phyloP scores from a whole-genome alignment of 805 yeast genomes.

The Cyberlindnera xishuangbannaensis region DNA sequence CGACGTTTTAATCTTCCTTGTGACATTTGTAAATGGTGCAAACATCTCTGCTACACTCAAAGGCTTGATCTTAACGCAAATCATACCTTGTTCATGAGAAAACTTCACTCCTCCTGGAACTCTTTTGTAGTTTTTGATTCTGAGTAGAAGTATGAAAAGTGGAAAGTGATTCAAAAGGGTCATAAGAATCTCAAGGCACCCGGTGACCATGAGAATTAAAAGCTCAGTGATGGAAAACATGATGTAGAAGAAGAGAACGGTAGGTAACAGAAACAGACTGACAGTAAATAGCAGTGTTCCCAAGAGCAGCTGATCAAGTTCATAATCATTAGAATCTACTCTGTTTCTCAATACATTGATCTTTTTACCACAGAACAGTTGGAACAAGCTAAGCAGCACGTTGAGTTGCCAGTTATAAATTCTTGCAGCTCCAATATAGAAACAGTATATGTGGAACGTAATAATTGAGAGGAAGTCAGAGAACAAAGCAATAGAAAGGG shows the following conservation, averaged over 20 bases:
- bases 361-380: constrained; percentile 85
- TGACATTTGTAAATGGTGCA: constrained; percentile 38
- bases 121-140: constrained; percentile 72
- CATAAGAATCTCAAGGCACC: constrained; percentile 51
- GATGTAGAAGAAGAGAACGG: constrained; percentile 77
- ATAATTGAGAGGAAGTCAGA: constrained; percentile 60
- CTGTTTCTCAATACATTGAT: constrained; percentile 78
- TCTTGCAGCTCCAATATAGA: constrained; percentile 73
- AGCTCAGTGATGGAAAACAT: constrained; percentile 62
- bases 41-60: constrained; percentile 40
- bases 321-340: constrained; percentile 79
- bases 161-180: constrained; percentile 81
- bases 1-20: constrained; percentile 33
- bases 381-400: constrained; percentile 65
- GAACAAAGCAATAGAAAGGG: constrained; percentile 60
- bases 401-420: constrained; percentile 72
- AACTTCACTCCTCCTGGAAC: constrained; percentile 54
- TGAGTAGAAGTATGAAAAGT: constrained; percentile 69
- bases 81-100: constrained; percentile 11
- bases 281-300: constrained; percentile 88
- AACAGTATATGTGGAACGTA: constrained; percentile 68
- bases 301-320: constrained; percentile 76
- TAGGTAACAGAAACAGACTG: constrained; percentile 73
- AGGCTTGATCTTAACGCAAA: constrained; percentile 38
- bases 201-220: constrained; percentile 40